Evolutionary conservation across 2,329 filamentous ascomycete species (phyloP).

Genomic region (Sordariomycetes sp.): DNA sequence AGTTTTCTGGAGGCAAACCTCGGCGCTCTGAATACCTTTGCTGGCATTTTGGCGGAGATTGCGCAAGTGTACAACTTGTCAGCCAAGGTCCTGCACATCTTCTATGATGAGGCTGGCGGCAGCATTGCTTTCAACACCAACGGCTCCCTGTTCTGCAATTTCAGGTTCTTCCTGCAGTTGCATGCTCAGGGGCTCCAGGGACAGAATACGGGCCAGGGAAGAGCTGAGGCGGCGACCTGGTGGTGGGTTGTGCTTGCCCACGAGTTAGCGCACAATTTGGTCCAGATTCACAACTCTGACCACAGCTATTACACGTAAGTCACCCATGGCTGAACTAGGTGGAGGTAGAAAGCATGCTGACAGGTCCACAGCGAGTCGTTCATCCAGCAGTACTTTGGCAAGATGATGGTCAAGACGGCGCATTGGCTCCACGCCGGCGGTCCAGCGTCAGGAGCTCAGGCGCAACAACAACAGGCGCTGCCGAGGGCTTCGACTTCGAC

Average conservation of each 20-base stretch:
- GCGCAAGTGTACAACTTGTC: conserved; percentile 65
- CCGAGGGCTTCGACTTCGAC: not conserved
- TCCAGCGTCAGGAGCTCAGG: conserved; percentile 4
- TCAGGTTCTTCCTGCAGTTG: conserved; percentile 75
- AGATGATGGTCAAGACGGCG: conserved; percentile 50
- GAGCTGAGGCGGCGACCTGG: conserved; percentile 65
- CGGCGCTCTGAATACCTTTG: conserved; percentile 59
- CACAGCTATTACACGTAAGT: conserved; percentile 75
- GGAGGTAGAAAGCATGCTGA: conserved; percentile 9
- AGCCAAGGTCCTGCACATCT: conserved; percentile 67
- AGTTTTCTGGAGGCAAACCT: conserved; percentile 53
- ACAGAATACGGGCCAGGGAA: conserved; percentile 29
- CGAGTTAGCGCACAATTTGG: conserved; percentile 90
- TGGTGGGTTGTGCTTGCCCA: conserved; percentile 97
- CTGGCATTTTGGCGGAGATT: conserved; percentile 58
- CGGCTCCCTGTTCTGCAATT: conserved; percentile 89
- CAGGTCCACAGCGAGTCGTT: conserved; percentile 55
- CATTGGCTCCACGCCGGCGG: conserved; percentile 17
- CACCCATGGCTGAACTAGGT: not conserved
- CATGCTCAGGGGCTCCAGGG: conserved; percentile 47
- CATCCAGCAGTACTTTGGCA: conserved; percentile 66
- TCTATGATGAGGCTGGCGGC: conserved; percentile 68
- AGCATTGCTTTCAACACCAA: conserved; percentile 89
- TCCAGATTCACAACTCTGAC: conserved; percentile 64
- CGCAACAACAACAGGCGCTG: not conserved